Percentiles rank a stretch among this genome's conserved stretches.
Evolutionary conservation across 2,329 filamentous ascomycete genomes (phyloP).

Genomic region (Ceratocystis diversiconidia): DNA sequence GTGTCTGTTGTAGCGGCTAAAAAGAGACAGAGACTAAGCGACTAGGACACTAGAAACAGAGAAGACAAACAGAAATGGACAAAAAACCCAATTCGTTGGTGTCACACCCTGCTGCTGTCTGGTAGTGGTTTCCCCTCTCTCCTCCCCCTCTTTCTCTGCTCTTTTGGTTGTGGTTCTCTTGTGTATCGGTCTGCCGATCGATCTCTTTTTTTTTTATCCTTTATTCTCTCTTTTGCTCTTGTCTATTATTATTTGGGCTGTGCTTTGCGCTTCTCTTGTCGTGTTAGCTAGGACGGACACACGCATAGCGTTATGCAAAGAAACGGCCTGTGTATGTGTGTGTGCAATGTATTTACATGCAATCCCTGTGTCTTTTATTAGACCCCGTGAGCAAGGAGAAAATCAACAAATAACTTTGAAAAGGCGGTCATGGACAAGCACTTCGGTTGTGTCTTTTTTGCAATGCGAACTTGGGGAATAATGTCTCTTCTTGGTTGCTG

Average conservation of each 20-base stretch:
- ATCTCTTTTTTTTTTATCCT: background rate
- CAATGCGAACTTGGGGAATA: background rate
- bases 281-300: background rate
- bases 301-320: background rate
- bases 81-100: background rate
- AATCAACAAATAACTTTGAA: background rate
- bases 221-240: background rate
- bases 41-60: background rate
- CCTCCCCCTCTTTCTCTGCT: background rate
- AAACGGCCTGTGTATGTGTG: background rate
- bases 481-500: too few species aligned
- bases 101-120: background rate
- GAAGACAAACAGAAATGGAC: background rate
- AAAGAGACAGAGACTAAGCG: too few species aligned
- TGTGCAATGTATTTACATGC: background rate
- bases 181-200: background rate
- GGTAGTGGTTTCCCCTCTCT: background rate
- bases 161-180: background rate
- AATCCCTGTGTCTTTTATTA: background rate
- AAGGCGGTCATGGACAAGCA: conserved; percentile 3
- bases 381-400: conserved; percentile 1
- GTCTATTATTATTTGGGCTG: background rate
- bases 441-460: background rate
- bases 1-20: background rate
- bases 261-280: too few species aligned